phyloP scores from a whole-genome alignment of 2,329 filamentous ascomycete species.

The Ophiostoma australiae region DNA sequence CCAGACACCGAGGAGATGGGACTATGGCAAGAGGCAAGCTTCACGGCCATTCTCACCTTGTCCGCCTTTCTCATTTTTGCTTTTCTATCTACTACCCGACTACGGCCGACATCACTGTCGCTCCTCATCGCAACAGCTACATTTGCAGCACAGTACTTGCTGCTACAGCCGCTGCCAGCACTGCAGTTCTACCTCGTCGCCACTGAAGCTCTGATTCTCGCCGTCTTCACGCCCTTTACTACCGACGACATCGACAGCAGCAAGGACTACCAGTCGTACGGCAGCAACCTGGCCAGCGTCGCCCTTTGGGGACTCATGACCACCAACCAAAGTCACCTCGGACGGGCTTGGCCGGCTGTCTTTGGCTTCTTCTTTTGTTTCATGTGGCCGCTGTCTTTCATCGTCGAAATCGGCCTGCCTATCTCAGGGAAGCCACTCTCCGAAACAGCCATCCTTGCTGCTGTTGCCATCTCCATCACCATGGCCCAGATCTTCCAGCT shows the following conservation, averaged over 20 bases:
- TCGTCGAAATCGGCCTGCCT: background rate
- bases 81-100: background rate
- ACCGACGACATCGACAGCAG: background rate
- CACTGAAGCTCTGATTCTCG: background rate
- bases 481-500: background rate
- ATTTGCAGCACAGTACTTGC: background rate
- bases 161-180: background rate
- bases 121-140: background rate
- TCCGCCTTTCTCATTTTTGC: background rate
- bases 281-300: background rate
- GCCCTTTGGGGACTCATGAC: background rate
- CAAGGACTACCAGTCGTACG: background rate
- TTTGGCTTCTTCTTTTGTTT: background rate
- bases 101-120: background rate
- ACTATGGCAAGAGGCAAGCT: background rate
- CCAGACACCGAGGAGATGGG: background rate
- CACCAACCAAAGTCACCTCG: background rate
- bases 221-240: background rate
- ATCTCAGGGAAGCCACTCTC: background rate
- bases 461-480: background rate
- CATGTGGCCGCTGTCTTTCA: background rate
- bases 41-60: background rate
- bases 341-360: background rate
- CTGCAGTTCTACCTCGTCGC: background rate
- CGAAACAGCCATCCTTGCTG: background rate